Evolutionary conservation across 148 eudicot genomes (phyloP).

Genomic region (Nepenthes mirabilis): DNA sequence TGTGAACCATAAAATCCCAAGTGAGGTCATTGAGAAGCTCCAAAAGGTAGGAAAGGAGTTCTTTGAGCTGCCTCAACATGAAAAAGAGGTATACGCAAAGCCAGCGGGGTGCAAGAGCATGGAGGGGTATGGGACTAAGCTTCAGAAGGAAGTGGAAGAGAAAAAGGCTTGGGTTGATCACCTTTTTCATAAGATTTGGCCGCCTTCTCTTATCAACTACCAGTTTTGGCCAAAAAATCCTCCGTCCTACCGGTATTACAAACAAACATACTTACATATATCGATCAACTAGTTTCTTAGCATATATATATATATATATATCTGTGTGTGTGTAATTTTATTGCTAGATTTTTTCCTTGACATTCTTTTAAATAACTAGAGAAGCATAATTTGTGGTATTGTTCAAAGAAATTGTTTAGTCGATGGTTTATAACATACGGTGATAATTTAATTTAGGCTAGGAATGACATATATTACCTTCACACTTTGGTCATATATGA

Average conservation of each 20-base stretch:
- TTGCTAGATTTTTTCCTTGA: no score
- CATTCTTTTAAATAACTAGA: no score
- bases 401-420: no score
- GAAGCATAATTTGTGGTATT: no score
- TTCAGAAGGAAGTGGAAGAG: slow-evolving; percentile 41
- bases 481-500: no score
- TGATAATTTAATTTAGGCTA: no score
- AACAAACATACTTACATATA: no score
- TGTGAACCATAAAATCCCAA: slow-evolving; percentile 38
- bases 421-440: no score
- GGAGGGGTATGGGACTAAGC: slow-evolving; percentile 61
- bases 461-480: no score
- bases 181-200: slow-evolving; percentile 73
- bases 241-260: slow-evolving; percentile 43
- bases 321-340: no score
- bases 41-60: slow-evolving; percentile 35
- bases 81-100: slow-evolving; percentile 44
- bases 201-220: slow-evolving; percentile 43
- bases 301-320: no score
- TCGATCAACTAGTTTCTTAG: no score
- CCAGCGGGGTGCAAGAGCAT: slow-evolving; percentile 22
- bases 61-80: slow-evolving; percentile 34
- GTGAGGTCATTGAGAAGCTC: slow-evolving; percentile 14
- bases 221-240: slow-evolving; percentile 76
- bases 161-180: slow-evolving; percentile 86